Evolutionary conservation across 2,329 filamentous ascomycete species (phyloP).

Genomic region (Talaromyces pinophilus): DNA sequence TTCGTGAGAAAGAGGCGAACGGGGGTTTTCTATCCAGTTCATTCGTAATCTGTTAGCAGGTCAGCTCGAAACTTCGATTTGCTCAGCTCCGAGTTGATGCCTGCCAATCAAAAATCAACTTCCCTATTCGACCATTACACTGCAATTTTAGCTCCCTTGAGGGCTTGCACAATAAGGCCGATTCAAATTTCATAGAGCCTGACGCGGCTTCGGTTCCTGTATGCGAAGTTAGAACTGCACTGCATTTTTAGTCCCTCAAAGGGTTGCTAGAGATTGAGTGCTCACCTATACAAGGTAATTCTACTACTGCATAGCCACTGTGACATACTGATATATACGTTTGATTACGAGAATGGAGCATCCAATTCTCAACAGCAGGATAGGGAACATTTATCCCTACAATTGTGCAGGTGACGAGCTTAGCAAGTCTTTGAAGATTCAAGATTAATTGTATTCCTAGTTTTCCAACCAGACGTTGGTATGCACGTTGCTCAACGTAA

Average conservation of each 20-base stretch:
- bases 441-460: not conserved
- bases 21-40: too few relatives aligned
- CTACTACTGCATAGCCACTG: not conserved
- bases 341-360: not conserved
- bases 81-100: too few relatives aligned
- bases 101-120: too few relatives aligned
- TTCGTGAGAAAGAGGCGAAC: not conserved
- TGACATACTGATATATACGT: not conserved
- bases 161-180: not conserved
- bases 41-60: too few relatives aligned
- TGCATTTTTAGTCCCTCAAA: not conserved
- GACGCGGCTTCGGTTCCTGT: not conserved
- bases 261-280: not conserved
- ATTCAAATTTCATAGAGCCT: not conserved
- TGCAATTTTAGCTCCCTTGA: not conserved
- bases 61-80: too few relatives aligned
- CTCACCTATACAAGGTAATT: not conserved
- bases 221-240: not conserved
- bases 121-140: not conserved
- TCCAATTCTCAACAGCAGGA: not conserved
- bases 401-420: not conserved
- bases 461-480: not conserved
- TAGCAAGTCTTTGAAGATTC: not conserved
- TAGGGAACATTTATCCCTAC: not conserved
- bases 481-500: not conserved